These are phyloP conservation scores for Halenospora varia DNA, from an alignment of 495 filamentous ascomycete genomes.

Conservation along the genomic window DNA sequence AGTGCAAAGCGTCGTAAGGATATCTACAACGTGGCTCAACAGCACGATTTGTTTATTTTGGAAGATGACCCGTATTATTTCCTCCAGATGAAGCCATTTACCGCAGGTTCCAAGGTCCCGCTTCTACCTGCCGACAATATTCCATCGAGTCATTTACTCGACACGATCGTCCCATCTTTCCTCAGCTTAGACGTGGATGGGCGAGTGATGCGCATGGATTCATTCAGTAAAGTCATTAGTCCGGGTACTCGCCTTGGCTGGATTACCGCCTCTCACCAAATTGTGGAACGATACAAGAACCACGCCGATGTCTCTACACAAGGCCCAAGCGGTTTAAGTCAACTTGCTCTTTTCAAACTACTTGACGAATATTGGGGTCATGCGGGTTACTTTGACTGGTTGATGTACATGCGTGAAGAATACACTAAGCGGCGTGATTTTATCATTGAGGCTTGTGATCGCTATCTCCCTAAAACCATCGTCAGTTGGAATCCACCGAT, in stretches of 20 bases:
- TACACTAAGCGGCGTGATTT: slow-evolving; percentile 77
- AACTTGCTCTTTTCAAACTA: slow-evolving; percentile 81
- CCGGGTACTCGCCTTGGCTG: slow-evolving; percentile 77
- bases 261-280: slow-evolving; percentile 77
- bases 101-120: slow-evolving; percentile 44
- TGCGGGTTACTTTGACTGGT: slow-evolving; percentile 81
- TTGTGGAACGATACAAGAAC: slow-evolving; percentile 72
- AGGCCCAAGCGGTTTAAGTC: slow-evolving; percentile 76
- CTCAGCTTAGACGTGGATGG: slow-evolving; percentile 64
- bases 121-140: slow-evolving; percentile 31
- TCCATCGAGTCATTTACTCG: slow-evolving; percentile 41
- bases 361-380: slow-evolving; percentile 95
- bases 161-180: slow-evolving; percentile 50
- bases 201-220: slow-evolving; percentile 69
- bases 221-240: slow-evolving; percentile 77
- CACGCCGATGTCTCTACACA: slow-evolving; percentile 78
- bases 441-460: slow-evolving; percentile 79
- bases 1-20: slow-evolving; percentile 56
- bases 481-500: slow-evolving; percentile 78
- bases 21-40: slow-evolving; percentile 72
- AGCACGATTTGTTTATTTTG: slow-evolving; percentile 82
- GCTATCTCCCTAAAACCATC: slow-evolving; percentile 68
- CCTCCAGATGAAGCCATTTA: slow-evolving; percentile 89
- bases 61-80: slow-evolving; percentile 97
- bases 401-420: slow-evolving; percentile 76